Evolutionary conservation across 176 grass and related monocot species (phyloP).

Genomic region (Triticum turgidum): DNA sequence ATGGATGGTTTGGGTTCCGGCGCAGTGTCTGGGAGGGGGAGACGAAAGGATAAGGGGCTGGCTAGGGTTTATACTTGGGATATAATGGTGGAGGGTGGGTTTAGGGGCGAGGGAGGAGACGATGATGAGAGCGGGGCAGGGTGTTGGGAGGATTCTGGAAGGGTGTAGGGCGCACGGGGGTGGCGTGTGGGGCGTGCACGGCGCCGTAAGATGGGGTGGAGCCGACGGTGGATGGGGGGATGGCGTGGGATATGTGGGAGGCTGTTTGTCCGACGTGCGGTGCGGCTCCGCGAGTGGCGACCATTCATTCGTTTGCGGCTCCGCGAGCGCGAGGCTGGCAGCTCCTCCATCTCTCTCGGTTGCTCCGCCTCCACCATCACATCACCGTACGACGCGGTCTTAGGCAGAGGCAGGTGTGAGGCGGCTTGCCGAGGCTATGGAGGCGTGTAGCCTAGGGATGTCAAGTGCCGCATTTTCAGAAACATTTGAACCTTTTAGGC

Average conservation of each 20-base stretch:
- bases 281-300: too few relatives aligned
- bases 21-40: not conserved
- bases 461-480: too few relatives aligned
- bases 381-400: too few relatives aligned
- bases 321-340: too few relatives aligned
- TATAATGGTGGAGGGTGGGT: conserved; percentile 8
- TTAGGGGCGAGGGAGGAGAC: conserved; percentile 24
- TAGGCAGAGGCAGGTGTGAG: too few relatives aligned
- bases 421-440: too few relatives aligned
- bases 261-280: not conserved
- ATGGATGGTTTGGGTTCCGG: conserved; percentile 5
- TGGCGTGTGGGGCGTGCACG: conserved; percentile 1
- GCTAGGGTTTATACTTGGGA: too few relatives aligned
- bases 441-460: too few relatives aligned
- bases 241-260: not conserved
- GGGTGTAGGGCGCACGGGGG: conserved; percentile 18
- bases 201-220: conserved; percentile 10
- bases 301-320: too few relatives aligned
- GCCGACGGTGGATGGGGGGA: not conserved
- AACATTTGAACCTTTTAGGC: too few relatives aligned
- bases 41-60: conserved; percentile 39
- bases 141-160: conserved; percentile 43
- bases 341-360: too few relatives aligned
- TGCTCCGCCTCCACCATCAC: too few relatives aligned
- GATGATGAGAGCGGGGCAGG: not conserved